phyloP scores from a whole-genome alignment of 192 early-diverging fungal species.

The Mortierella antarctica region DNA sequence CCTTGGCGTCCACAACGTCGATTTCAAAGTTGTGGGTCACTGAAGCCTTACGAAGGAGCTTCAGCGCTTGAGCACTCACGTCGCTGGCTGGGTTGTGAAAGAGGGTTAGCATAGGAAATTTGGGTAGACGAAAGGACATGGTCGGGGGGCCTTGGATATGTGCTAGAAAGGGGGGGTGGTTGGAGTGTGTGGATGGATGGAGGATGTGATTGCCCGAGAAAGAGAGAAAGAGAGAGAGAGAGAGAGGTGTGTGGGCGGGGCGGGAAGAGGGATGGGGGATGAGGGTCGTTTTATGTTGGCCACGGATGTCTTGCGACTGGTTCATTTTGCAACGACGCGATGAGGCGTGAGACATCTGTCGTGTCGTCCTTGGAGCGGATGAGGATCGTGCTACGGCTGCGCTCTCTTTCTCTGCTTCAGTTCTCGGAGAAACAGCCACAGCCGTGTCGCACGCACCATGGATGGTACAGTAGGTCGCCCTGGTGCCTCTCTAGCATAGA shows the following conservation, averaged over 20 bases:
- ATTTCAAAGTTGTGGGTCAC: slow-evolving; percentile 29
- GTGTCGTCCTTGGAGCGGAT: too few species aligned
- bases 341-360: background rate
- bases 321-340: background rate
- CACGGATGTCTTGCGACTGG: background rate
- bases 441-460: too few species aligned
- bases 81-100: slow-evolving; percentile 38
- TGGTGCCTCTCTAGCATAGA: too few species aligned
- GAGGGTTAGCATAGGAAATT: slow-evolving; percentile 38
- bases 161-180: background rate
- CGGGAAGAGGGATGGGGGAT: background rate
- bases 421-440: too few species aligned
- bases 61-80: slow-evolving; percentile 20
- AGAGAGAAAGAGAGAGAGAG: background rate
- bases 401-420: too few species aligned
- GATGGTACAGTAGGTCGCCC: too few species aligned
- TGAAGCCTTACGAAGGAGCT: slow-evolving; percentile 27
- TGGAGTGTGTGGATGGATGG: background rate
- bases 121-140: slow-evolving; percentile 49
- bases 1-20: slow-evolving; percentile 28
- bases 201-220: background rate
- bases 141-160: background rate
- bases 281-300: background rate
- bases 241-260: background rate
- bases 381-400: too few species aligned